Base-by-base conservation (phyloP, 2,329 filamentous ascomycete genomes). In the Hymenoscyphus scutula region DNA sequence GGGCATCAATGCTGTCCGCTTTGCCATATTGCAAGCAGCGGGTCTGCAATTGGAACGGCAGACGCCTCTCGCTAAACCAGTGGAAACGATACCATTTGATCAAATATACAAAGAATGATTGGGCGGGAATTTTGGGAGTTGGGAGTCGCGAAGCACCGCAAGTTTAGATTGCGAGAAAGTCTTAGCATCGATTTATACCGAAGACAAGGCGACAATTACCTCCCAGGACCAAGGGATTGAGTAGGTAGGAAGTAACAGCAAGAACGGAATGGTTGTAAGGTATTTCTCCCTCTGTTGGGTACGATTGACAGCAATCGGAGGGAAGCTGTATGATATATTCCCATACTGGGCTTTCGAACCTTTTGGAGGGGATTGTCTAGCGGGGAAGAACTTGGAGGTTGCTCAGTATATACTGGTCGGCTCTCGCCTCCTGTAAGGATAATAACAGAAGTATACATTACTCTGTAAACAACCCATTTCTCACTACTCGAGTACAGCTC, bases 1-100 rank as follows among this genome's bases (percentile, higher is more conserved):
- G 58, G 88, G 88, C 0, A 78, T 90, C 53, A 82, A 85, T 73
- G 81, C 84, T 62, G 73, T 91, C 10, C 76, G 87, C 59, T 89
- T 84, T 82, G 84, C 87, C 2, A 82, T 90, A 59, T 71, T 91
- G 64, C 80, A 81, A 65, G 87, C 88, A 48, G 83, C 82, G 61
- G 85, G 84, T 1, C 74, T 88, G 69, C 82, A 85, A 64, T 65
- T 69, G 37, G 59, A 71, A 25, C 72, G 74, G 57, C 79, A 77
- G 70, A 71, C 77, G 54, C 78, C 76, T 67, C 73, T 74, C 45
- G 65, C 69, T 3, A 68, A 65, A 41, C 69, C 70, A n/a, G 62
- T 67, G 48, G 69, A 75, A 61, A 70, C 74, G 54, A 65, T 73
- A 38, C 63, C 70, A 17, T 66, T 69, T 29, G 72, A 74, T 19